Evolutionary conservation across 345 rosid genomes (phyloP), one percentile per base, ranked within the genome.

Genomic region (rapeseed (Brassica napus)): DNA sequence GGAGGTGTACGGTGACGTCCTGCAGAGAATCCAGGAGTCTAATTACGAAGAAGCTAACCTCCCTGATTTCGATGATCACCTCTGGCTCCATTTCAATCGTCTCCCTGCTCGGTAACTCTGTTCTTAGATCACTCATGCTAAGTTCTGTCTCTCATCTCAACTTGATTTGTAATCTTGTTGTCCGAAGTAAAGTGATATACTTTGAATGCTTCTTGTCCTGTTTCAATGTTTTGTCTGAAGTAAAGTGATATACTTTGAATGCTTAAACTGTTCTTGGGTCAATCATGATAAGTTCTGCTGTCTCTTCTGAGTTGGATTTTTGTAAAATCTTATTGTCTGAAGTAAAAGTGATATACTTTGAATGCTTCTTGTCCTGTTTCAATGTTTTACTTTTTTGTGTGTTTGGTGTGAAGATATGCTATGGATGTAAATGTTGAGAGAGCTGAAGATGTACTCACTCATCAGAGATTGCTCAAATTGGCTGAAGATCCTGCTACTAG

Each of bases 1-100:
- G 7, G 99, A 95, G 74, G 94, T 90, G 47, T 95, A 90, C 67
- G 81, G 78, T 77, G 98, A 93, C 44, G 94, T 95, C 59, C 89
- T 91, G 35, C 85, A 84, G 54, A 85, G 99, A 58, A 82, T 95
- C 31, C 93, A 86, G 79, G 92, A 90, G 14, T 93, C 83, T 12
- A 87, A 85, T 83, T 86, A 82, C 72, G 93, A 88, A 44, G 98
- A 90, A 52, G 94, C 98, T 23, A 68, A 75, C 82, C 80, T 81
- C 61, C 89, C 94, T 69, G 96, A 87, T 55, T 95, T 95, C 15
- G 99, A 93, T 66, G 97, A 95, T 87, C 91, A 89, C 78, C 98
- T 95, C 42, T 95, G 98, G 97, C 89, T 90, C 74, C 99, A 95
- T 85, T 93, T 95, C 87, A 89, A 95, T 83, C 97, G 99, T 62